Base-by-base conservation (phyloP, 2,329 filamentous ascomycete species). In the Phoma sp. region DNA sequence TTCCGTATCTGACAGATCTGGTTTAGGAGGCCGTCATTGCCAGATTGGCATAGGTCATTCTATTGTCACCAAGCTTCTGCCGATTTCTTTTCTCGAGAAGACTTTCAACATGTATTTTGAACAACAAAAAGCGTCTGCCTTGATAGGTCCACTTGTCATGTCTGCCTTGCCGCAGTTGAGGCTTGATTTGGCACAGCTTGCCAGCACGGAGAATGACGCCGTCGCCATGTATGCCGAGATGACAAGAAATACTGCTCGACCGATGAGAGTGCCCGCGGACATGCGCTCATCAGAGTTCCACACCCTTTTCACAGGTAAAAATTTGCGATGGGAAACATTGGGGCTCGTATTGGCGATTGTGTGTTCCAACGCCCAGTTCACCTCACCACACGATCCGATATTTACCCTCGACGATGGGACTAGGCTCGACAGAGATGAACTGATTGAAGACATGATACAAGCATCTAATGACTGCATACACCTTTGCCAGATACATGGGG, bases 391-490 rank as follows among this genome's bases (percentile, higher is more conserved):
- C 39, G 64, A 72, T 47, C 59, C 69, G 3, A 41, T 73, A 8
- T 74, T 73, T 35, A 67, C 59, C 2, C 57, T 72, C 5, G 66
- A 68, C n/a, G 62, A 67, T 43, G 69, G 70, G n/a, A 62, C 55
- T 14, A 66, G 59, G 35, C 57, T 72, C 7, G 58, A 71, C 37
- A 70, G 66, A 43, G 65, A 72, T 22, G 61, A 66, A 0, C 65
- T 70, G 29, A 68, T 73, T n/a, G 68, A 71, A 33, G 68, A 73
- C 36, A 64, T 69, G 48, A 70, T 74, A 25, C 68, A 73, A 47
- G 62, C 67, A n/a, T 68, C 62, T 22, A 72, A 74, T 25, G 66
- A 70, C 25, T 74, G 71, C 45, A 73, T 74, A 50, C 69, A 61
- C 41, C 60, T 73, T 6, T 73, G 70, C 37, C 69, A 73, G 41